phyloP scores from a whole-genome alignment of 495 filamentous ascomycete genomes.

The Rostrohypoxylon terebratum region DNA sequence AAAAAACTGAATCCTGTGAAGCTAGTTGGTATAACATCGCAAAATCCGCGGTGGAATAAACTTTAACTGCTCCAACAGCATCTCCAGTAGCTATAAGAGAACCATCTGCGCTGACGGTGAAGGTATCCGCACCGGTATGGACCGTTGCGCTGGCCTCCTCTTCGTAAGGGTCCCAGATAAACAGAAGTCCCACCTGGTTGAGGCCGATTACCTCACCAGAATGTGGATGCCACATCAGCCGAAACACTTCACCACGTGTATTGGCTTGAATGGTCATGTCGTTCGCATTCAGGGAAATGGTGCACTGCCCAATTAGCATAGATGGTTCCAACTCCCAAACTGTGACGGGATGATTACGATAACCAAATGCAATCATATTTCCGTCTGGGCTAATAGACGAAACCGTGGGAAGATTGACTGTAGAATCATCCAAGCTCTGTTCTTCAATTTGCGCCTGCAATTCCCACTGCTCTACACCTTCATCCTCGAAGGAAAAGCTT shows the following conservation, averaged over 20 bases:
- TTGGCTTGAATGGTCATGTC: not conserved
- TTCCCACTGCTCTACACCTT: not conserved
- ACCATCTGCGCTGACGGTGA: not conserved
- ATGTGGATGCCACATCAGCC: not conserved
- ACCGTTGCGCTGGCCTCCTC: not conserved
- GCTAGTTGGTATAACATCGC: not conserved
- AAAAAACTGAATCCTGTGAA: not conserved
- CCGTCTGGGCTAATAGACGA: not conserved
- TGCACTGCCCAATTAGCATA: constrained; percentile 1
- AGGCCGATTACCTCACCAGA: not conserved
- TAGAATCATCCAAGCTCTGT: not conserved
- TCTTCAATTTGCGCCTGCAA: not conserved
- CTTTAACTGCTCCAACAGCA: not conserved
- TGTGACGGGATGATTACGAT: not conserved
- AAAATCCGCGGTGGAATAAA: not conserved
- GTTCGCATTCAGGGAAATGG: not conserved
- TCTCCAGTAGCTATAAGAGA: not conserved
- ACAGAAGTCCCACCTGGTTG: not conserved
- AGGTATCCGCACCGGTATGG: not conserved
- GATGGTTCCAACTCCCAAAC: constrained; percentile 4
- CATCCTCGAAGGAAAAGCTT: not conserved
- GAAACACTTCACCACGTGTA: not conserved
- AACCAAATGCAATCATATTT: not conserved
- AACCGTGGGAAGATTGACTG: not conserved
- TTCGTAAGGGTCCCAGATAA: constrained; percentile 6